Evolutionary conservation across 2,329 filamentous ascomycete genomes (phyloP).

Genomic region (Fusarium staphyleae): DNA sequence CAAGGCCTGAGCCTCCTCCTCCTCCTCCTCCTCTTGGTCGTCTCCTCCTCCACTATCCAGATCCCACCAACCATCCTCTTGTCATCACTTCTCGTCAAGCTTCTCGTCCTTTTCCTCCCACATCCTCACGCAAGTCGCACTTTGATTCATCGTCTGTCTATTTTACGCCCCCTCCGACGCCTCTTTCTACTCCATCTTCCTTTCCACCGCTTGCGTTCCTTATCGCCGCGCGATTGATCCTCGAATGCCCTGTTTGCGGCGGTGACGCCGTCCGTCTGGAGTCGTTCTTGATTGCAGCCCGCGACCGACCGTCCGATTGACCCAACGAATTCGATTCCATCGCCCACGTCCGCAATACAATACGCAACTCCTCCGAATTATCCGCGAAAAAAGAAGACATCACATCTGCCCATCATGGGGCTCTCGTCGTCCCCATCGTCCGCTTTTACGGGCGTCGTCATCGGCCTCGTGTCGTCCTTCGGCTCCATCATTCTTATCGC

Average conservation of each 20-base stretch:
- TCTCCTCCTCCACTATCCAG: conserved; percentile 23
- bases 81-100: conserved; percentile 13
- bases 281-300: conserved; percentile 31
- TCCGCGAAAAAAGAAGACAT: not conserved
- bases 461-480: conserved; percentile 93
- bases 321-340: conserved; percentile 28
- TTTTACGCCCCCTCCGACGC: conserved; percentile 20
- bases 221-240: conserved; percentile 37
- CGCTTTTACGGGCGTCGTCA: conserved; percentile 79
- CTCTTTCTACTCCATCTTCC: conserved; percentile 1
- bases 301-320: conserved; percentile 29
- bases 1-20: conserved; percentile 15
- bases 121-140: conserved; percentile 6
- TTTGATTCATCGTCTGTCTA: conserved; percentile 13
- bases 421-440: conserved; percentile 48
- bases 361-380: not conserved
- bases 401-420: conserved; percentile 40
- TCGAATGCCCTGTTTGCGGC: conserved; percentile 40
- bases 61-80: conserved; percentile 25
- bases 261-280: conserved; percentile 42
- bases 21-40: not conserved
- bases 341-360: not conserved
- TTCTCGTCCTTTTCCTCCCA: conserved; percentile 18
- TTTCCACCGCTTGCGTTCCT: conserved; percentile 12
- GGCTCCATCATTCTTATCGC: conserved; percentile 88